Evolutionary conservation across 116 monocot genomes (phyloP).

Genomic region (Iris pallida): DNA sequence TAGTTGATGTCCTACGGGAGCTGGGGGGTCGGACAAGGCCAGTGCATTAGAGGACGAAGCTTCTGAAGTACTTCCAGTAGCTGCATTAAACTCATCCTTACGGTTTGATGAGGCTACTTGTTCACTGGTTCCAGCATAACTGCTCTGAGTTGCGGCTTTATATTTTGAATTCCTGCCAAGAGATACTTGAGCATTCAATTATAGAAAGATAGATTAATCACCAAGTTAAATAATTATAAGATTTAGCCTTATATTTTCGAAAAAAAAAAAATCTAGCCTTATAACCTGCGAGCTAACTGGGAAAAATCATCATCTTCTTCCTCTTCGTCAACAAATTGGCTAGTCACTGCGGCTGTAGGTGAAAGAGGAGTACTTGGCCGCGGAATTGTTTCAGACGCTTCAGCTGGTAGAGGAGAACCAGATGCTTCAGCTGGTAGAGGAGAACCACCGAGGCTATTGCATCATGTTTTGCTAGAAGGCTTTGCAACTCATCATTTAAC

Average conservation of each 20-base stretch:
- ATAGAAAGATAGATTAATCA: background rate
- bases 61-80: constrained; percentile 23
- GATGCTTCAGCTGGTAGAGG: constrained; percentile 38
- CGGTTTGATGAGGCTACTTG: constrained; percentile 10
- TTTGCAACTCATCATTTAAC: constrained; percentile 69
- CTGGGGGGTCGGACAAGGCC: constrained; percentile 47
- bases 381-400: constrained; percentile 18
- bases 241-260: too few relatives aligned
- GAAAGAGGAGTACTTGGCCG: constrained; percentile 20
- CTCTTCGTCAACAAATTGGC: constrained; percentile 7
- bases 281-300: constrained; percentile 73
- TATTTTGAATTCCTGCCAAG: constrained; percentile 54
- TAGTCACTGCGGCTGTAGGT: constrained; percentile 11
- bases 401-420: too few relatives aligned
- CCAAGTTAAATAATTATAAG: background rate
- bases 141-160: constrained; percentile 19
- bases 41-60: constrained; percentile 35
- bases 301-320: constrained; percentile 75
- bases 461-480: constrained; percentile 70
- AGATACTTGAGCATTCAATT: background rate
- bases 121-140: constrained; percentile 1
- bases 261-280: too few relatives aligned
- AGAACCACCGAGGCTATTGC: constrained; percentile 79
- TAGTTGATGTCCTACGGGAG: constrained; percentile 34
- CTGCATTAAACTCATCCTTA: constrained; percentile 6